Evolutionary conservation across 805 yeast genomes (phyloP).

Genomic region (Blastobotrys attinorum): DNA sequence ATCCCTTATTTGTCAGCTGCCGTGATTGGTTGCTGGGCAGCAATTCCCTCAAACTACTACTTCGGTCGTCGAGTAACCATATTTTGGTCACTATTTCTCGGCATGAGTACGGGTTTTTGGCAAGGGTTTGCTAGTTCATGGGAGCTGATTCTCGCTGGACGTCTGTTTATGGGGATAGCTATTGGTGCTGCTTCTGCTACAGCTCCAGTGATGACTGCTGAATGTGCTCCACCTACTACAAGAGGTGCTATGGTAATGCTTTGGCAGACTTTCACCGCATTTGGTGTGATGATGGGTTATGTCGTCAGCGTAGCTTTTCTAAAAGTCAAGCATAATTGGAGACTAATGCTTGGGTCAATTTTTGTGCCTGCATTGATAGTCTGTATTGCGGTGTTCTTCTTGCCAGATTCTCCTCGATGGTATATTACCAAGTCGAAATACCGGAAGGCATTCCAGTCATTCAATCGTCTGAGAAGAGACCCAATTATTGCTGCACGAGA

Average conservation of each 20-base stretch:
- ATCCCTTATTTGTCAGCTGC: slow-evolving; percentile 66
- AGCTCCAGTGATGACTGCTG: slow-evolving; percentile 69
- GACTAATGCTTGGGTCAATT: slow-evolving; percentile 61
- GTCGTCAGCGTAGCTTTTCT: slow-evolving; percentile 63
- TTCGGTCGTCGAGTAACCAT: slow-evolving; percentile 62
- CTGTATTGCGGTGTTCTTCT: slow-evolving; percentile 42
- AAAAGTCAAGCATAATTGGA: slow-evolving; percentile 42
- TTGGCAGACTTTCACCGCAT: slow-evolving; percentile 55
- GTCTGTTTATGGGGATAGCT: slow-evolving; percentile 60
- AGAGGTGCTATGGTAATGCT: slow-evolving; percentile 66
- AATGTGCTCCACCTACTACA: slow-evolving; percentile 67
- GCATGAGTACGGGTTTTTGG: slow-evolving; percentile 60
- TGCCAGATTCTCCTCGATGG: slow-evolving; percentile 70
- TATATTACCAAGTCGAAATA: slow-evolving; percentile 46
- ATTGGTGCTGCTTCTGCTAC: slow-evolving; percentile 26
- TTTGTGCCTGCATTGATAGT: slow-evolving; percentile 50
- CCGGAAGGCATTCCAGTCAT: slow-evolving; percentile 42
- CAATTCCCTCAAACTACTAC: slow-evolving; percentile 49
- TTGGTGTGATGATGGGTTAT: slow-evolving; percentile 64
- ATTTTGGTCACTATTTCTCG: slow-evolving; percentile 52
- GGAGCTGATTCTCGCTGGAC: slow-evolving; percentile 61
- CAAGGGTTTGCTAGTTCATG: slow-evolving; percentile 51
- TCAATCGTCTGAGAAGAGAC: slow-evolving; percentile 38
- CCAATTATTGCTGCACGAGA: slow-evolving; percentile 57
- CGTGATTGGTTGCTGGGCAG: slow-evolving; percentile 52